Evolutionary conservation across 1,284 basidiomycete genomes (phyloP).

Genomic region (Apiotrichum porosum): DNA sequence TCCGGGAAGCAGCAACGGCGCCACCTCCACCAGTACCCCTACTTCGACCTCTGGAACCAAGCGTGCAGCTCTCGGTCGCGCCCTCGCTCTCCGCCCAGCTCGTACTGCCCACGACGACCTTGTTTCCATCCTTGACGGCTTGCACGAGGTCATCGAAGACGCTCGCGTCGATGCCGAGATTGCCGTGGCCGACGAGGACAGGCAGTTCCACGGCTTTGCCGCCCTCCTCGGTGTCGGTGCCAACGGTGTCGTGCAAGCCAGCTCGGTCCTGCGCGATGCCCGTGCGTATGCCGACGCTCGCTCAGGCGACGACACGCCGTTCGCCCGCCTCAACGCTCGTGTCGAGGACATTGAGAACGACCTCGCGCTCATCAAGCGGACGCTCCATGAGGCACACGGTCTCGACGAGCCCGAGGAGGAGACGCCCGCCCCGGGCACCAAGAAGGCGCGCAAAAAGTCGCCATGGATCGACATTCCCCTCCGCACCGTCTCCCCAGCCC

Average conservation of each 20-base stretch:
- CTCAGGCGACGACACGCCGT: conserved; percentile 51
- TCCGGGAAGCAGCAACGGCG: too few species aligned
- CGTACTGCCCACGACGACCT: conserved; percentile 40
- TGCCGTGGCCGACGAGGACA: conserved; percentile 67
- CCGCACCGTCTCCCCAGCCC: conserved; percentile 12
- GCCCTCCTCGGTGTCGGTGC: conserved; percentile 60
- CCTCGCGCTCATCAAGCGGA: conserved; percentile 54
- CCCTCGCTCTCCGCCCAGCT: conserved; percentile 25
- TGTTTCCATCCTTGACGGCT: conserved; percentile 58
- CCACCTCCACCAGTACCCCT: too few species aligned
- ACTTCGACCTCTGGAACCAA: conserved; percentile 8
- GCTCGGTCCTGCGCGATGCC: conserved; percentile 56
- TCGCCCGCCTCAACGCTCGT: conserved; percentile 55
- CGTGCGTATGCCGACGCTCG: conserved; percentile 56
- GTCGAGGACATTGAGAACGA: conserved; percentile 74
- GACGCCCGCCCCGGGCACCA: neutral
- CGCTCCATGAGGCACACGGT: conserved; percentile 38
- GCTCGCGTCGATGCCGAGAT: conserved; percentile 82
- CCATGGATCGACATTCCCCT: conserved; percentile 19
- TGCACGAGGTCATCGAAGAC: conserved; percentile 77
- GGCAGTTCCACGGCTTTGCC: conserved; percentile 66
- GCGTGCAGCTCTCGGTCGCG: conserved; percentile 15
- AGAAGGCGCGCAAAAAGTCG: conserved; percentile 1
- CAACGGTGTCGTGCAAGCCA: conserved; percentile 46
- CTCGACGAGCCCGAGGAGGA: conserved; percentile 19